phyloP scores from a whole-genome alignment of 225 moss, liverwort and hornwort genomes.

The Rhytidiadelphus loreus region DNA sequence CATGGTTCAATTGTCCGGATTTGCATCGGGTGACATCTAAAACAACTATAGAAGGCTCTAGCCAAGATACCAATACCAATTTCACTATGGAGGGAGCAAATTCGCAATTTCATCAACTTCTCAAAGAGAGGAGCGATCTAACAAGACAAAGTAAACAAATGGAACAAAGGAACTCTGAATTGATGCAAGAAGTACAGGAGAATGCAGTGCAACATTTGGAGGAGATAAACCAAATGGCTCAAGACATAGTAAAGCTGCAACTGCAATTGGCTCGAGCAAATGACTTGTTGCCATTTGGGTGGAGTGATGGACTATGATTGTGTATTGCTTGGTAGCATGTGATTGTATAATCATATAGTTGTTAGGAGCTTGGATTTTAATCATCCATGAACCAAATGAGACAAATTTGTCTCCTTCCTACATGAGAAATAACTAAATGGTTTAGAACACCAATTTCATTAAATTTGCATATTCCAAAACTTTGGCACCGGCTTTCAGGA shows the following conservation, averaged over 20 bases:
- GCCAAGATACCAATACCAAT: neutral
- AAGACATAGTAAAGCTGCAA: too few species aligned
- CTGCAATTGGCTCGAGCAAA: neutral
- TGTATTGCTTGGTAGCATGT: neutral
- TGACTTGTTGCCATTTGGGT: neutral
- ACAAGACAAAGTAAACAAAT: neutral
- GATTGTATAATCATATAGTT: neutral
- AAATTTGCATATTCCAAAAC: neutral
- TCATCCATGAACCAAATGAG: neutral
- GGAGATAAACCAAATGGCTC: neutral
- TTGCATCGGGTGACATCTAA: neutral
- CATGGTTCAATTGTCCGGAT: neutral
- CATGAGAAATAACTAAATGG: neutral
- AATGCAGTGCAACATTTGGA: neutral
- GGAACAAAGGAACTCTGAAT: neutral
- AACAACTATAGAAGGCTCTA: neutral
- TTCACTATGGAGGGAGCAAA: rapidly evolving
- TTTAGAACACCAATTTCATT: neutral
- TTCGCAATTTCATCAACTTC: neutral
- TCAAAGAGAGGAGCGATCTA: neutral
- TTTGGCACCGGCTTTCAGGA: neutral
- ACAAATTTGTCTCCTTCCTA: neutral
- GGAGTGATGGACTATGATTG: neutral
- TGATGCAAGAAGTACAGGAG: neutral
- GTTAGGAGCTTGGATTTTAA: neutral